A percentile compares a stretch with the other conserved stretches of the same genome.
Evolutionary conservation across 2,329 filamentous ascomycete species (phyloP).

Genomic region (Penicillium hesseltinei): DNA sequence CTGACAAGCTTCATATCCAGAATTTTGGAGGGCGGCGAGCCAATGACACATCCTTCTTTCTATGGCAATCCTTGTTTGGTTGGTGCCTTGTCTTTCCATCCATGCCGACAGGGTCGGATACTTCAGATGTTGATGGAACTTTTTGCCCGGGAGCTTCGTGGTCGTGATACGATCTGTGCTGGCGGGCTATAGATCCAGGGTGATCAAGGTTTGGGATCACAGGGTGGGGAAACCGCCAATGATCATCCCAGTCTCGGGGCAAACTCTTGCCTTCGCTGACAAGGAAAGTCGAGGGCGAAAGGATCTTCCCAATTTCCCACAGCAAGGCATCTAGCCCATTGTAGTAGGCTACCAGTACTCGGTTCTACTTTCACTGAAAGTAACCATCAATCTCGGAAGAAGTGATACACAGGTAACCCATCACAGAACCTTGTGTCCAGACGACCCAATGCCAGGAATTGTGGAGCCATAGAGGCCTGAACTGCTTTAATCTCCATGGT

Average conservation of each 20-base stretch:
- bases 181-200: slow-evolving; percentile 11
- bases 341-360: slow-evolving; percentile 9
- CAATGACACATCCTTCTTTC: slow-evolving; percentile 1
- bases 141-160: slow-evolving; percentile 8
- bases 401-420: slow-evolving; percentile 18
- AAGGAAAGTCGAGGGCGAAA: background rate
- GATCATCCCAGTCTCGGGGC: background rate
- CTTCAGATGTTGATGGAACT: background rate
- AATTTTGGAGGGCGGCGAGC: background rate
- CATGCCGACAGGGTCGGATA: slow-evolving; percentile 5
- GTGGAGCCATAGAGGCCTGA: slow-evolving; percentile 4
- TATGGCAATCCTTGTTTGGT: slow-evolving; percentile 5
- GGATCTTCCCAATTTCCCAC: background rate
- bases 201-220: slow-evolving; percentile 15
- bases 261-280: background rate
- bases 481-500: background rate
- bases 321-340: slow-evolving; percentile 2
- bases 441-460: background rate
- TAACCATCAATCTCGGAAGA: slow-evolving; percentile 21
- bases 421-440: slow-evolving; percentile 22
- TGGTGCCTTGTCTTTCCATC: slow-evolving; percentile 4
- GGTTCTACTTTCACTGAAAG: slow-evolving; percentile 13
- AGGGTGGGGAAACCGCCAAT: slow-evolving; percentile 11
- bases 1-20: slow-evolving; percentile 8
- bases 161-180: slow-evolving; percentile 12